Conservation (phyloP, 768 basidiomycete species). For the Boletus insuetus region DNA sequence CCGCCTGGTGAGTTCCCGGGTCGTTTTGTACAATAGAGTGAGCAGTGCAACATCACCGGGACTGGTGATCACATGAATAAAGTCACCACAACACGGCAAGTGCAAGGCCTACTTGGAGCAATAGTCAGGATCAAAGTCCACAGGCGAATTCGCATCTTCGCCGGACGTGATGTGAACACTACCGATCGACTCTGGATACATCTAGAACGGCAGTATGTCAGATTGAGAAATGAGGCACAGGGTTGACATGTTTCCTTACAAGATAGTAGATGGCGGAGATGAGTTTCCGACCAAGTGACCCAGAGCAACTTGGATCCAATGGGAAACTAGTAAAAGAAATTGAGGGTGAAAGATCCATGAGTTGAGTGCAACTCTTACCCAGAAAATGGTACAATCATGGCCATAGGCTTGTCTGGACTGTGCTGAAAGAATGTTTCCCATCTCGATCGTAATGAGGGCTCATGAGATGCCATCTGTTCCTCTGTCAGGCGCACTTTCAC, state of each 20-base stretch:
- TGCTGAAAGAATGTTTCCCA: conserved; percentile 53
- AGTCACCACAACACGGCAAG: not conserved
- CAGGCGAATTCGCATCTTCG: conserved; percentile 38
- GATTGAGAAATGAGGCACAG: not conserved
- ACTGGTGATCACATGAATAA: not conserved
- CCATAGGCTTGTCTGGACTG: conserved; percentile 55
- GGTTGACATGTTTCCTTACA: conserved; percentile 20
- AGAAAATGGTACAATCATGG: conserved; percentile 39
- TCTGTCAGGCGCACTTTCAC: conserved; percentile 52
- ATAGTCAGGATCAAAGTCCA: conserved; percentile 45
- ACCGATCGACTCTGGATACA: conserved; percentile 48
- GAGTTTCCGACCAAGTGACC: conserved; percentile 24
- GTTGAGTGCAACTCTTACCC: conserved; percentile 29
- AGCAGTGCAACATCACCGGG: conserved; percentile 1
- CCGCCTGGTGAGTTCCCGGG: conserved; percentile 52
- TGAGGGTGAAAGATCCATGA: not conserved
- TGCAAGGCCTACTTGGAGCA: conserved; percentile 37
- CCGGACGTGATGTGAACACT: conserved; percentile 46
- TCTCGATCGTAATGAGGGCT: conserved; percentile 40
- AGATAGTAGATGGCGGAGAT: conserved; percentile 31
- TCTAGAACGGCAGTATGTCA: conserved; percentile 8
- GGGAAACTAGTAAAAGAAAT: conserved; percentile 22
- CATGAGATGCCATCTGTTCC: conserved; percentile 45
- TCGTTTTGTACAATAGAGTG: conserved; percentile 47
- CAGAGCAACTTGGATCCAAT: conserved; percentile 10